These are phyloP conservation scores for Candida vartiovaarae DNA, from an alignment of 805 yeast species.

Conservation along the genomic window DNA sequence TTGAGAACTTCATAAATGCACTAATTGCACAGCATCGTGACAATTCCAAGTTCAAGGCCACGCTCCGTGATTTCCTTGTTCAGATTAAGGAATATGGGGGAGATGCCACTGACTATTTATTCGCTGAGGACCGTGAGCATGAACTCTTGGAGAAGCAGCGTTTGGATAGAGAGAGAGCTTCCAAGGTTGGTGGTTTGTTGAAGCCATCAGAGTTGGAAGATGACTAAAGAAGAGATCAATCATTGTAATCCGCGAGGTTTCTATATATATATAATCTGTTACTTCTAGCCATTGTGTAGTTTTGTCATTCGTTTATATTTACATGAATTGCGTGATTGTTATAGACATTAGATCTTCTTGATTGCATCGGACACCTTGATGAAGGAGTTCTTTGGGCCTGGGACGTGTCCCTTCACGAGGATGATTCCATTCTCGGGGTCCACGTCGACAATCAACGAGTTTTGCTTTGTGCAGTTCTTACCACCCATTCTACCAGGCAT, in stretches of 20 bases:
- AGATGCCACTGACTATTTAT: slow-evolving; percentile 88
- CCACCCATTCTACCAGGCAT: slow-evolving; percentile 99
- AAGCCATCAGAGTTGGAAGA: slow-evolving; percentile 95
- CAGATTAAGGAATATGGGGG: slow-evolving; percentile 96
- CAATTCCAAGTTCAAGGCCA: slow-evolving; percentile 68
- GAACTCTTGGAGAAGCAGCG: slow-evolving; percentile 64
- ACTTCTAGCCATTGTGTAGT: background rate
- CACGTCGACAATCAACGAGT: slow-evolving; percentile 67
- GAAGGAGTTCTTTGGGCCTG: slow-evolving; percentile 77
- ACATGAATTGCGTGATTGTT: slow-evolving; percentile 3
- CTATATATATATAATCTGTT: background rate
- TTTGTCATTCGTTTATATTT: slow-evolving; percentile 2
- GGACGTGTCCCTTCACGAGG: slow-evolving; percentile 81
- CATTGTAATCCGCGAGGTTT: no score
- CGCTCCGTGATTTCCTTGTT: slow-evolving; percentile 89
- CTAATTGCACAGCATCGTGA: slow-evolving; percentile 69
- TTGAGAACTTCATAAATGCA: slow-evolving; percentile 72
- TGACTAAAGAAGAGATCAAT: slow-evolving; percentile 22
- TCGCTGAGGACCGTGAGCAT: slow-evolving; percentile 85
- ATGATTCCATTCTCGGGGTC: slow-evolving; percentile 78
- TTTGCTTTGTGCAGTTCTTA: slow-evolving; percentile 63
- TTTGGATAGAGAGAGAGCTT: slow-evolving; percentile 71
- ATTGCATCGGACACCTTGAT: slow-evolving; percentile 78
- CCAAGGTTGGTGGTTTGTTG: slow-evolving; percentile 85
- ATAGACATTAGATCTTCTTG: slow-evolving; percentile 26